Percentiles rank a stretch among this genome's conserved stretches.
Conservation (phyloP, 805 yeast species). For the Wickerhamomyces queroliae region DNA sequence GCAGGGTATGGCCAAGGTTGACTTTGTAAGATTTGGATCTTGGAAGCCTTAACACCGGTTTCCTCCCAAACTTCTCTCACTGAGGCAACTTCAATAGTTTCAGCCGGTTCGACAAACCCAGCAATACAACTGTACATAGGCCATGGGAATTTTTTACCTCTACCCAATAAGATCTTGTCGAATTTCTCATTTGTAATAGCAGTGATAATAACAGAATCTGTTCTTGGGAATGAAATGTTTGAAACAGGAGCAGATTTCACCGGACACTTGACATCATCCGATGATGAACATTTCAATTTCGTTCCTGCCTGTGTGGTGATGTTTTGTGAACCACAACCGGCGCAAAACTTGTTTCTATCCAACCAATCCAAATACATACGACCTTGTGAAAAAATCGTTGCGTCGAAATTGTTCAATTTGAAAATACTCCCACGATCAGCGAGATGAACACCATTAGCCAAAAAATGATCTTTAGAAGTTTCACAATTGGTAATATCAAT, state of each 20-base stretch:
- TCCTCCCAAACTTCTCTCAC: slow-evolving; percentile 93
- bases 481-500: slow-evolving; percentile 37
- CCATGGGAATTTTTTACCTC: slow-evolving; percentile 55
- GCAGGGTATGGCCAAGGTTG: slow-evolving; percentile 99
- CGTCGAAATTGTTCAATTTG: slow-evolving; percentile 34
- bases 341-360: slow-evolving; percentile 67
- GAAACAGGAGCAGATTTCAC: slow-evolving; percentile 45
- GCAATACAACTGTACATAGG: slow-evolving; percentile 81
- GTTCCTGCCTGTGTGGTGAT: slow-evolving; percentile 66
- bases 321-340: slow-evolving; percentile 73
- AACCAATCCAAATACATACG: slow-evolving; percentile 87
- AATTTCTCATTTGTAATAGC: slow-evolving; percentile 64
- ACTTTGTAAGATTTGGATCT: slow-evolving; percentile 58
- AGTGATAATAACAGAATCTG: slow-evolving; percentile 84
- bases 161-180: slow-evolving; percentile 62
- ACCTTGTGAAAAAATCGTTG: slow-evolving; percentile 73
- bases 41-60: slow-evolving; percentile 66
- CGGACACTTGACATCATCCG: slow-evolving; percentile 18
- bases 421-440: slow-evolving; percentile 10
- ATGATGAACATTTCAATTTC: slow-evolving; percentile 42
- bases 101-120: slow-evolving; percentile 95
- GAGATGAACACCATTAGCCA: background rate
- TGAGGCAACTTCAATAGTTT: slow-evolving; percentile 84
- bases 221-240: slow-evolving; percentile 85
- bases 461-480: background rate